Evolutionary conservation across 1,139 yeast genomes (phyloP), one percentile per base, ranked within the genome.

Genomic region (Zygosaccharomyces pseudobailii): DNA sequence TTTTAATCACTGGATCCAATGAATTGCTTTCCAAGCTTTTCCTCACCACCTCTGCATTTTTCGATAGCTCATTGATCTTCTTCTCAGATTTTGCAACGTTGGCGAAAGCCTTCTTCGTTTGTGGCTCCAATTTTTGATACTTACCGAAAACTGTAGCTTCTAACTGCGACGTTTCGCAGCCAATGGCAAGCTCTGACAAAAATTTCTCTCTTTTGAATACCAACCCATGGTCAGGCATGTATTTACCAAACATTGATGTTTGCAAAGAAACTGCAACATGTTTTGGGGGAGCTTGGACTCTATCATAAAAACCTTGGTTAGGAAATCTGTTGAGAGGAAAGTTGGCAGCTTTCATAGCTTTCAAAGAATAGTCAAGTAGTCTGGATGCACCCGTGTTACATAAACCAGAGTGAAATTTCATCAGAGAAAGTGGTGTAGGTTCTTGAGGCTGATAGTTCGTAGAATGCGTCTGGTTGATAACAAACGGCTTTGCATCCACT

Each of bases 251-350:
- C 41, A 35, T 40, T 8, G 49, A 54, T 21, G 47, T 44, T 23
- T 36, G 44, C 10, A 51, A 42, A 22, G 46, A 45, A 30, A 46
- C 34, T 7, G 52, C 47, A 25, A 39, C 31, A 46, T 51, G 55
- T 36, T 43, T 45, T 8, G 52, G 48, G 27, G 44, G 38, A 5
- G 47, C 52, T 22, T 45, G 42, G 2, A 38, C 25, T 2, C 36
- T 42, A 10, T 47, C 38, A 10, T 24, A 31, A 21, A 54, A 36
- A 10, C 62, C 62, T 20, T 50, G 37, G 40, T 56, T 59, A 5
- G 61, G 51, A 9, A 46, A 43, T 43, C 62, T 56, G 40, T 52
- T 35, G 1, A 59, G 27, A 1, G 67, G 67, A 43, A 52, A 63
- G 30, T 57, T 50, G 5, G 55, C 48, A 8, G 58, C 47, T 17